Percentiles rank a stretch among this genome's conserved stretches.
These are phyloP conservation scores for Pterocarpus santalinus DNA, from an alignment of 306 rosid species.

Conservation along the genomic window DNA sequence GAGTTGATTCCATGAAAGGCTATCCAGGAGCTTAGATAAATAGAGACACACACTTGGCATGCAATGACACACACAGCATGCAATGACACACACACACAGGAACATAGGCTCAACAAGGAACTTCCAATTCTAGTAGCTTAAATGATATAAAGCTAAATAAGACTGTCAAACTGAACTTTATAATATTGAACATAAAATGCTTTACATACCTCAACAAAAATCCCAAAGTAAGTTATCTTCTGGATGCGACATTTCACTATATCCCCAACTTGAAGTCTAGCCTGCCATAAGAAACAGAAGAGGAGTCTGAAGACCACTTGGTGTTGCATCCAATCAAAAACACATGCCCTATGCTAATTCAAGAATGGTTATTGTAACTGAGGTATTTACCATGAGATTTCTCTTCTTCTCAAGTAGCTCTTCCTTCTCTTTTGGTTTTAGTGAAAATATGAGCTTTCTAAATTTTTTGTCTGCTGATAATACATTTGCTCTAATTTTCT, in stretches of 20 bases:
- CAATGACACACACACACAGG: neutral
- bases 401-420: conserved; percentile 77
- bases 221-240: conserved; percentile 90
- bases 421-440: conserved; percentile 81
- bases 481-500: conserved; percentile 80
- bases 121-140: conserved; percentile 31
- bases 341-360: conserved; percentile 28
- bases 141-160: conserved; percentile 29
- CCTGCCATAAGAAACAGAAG: conserved; percentile 62
- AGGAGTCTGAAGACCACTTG: conserved; percentile 42
- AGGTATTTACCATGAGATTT: conserved; percentile 79
- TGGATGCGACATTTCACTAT: conserved; percentile 80
- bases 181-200: conserved; percentile 39
- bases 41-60: neutral
- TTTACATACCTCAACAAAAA: conserved; percentile 87
- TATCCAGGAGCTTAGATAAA: conserved; percentile 24
- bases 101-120: conserved; percentile 29
- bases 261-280: conserved; percentile 91
- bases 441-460: conserved; percentile 83
- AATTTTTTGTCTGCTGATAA: conserved; percentile 69
- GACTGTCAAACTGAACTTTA: conserved; percentile 32
- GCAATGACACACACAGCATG: neutral
- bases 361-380: conserved; percentile 17
- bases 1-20: conserved; percentile 35
- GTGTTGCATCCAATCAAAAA: conserved; percentile 43